A percentile compares a stretch with the other conserved stretches of the same genome.
Evolutionary conservation across 495 filamentous ascomycete genomes (phyloP).

Genomic region (Bathelium albidoporum): DNA sequence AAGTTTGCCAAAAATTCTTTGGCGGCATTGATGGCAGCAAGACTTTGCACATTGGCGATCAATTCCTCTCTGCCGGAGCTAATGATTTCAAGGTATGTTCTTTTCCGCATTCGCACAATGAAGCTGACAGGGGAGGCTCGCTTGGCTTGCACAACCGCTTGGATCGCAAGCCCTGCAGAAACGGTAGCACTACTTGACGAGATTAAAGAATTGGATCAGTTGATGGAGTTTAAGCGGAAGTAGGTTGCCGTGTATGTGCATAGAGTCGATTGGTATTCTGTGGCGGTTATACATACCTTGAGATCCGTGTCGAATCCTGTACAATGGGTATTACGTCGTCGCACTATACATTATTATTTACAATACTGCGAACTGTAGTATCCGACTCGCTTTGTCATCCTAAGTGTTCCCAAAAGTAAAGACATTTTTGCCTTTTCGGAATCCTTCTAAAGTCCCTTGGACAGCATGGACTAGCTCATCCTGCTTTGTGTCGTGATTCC

Average conservation of each 20-base stretch:
- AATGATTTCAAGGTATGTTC: slow-evolving; percentile 84
- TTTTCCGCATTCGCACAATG: background rate
- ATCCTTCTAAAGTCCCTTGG: slow-evolving; percentile 69
- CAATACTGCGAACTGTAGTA: background rate
- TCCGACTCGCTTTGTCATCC: background rate
- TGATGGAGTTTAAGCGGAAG: slow-evolving; percentile 4
- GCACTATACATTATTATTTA: no score
- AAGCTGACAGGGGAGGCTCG: slow-evolving; percentile 37
- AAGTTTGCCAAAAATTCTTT: slow-evolving; percentile 87
- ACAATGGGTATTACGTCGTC: no score
- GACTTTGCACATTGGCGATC: slow-evolving; percentile 80
- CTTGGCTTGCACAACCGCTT: slow-evolving; percentile 59
- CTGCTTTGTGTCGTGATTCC: slow-evolving; percentile 69
- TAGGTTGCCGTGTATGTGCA: background rate
- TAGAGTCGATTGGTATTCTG: background rate
- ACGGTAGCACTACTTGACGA: slow-evolving; percentile 84
- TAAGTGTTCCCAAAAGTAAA: slow-evolving; percentile 62
- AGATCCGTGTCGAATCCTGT: no score
- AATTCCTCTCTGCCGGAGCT: slow-evolving; percentile 88
- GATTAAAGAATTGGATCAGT: slow-evolving; percentile 29
- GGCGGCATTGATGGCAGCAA: slow-evolving; percentile 53
- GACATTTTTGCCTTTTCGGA: slow-evolving; percentile 74
- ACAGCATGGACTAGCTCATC: slow-evolving; percentile 46
- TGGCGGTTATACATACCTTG: no score
- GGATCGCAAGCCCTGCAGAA: slow-evolving; percentile 88